Evolutionary conservation across 2,329 filamentous ascomycete genomes (phyloP), one percentile per base, ranked within the genome.

Genomic region (Paecilomyces dactylethromorphus): DNA sequence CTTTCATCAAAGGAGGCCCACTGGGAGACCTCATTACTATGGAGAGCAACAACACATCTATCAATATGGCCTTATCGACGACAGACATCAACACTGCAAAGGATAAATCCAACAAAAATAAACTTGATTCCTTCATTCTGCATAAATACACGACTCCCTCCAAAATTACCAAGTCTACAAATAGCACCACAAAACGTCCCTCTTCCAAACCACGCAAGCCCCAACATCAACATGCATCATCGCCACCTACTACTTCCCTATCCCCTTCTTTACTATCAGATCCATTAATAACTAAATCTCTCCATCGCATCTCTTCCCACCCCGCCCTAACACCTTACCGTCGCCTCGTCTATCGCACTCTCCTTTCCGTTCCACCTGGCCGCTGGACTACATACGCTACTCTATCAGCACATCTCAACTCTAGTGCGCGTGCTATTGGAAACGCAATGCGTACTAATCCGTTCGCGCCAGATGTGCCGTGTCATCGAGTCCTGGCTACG

Each of bases 391-490:
- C 91, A 0, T 95, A 96, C 75, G 87, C 84, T 2, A 80, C 87
- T 1, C 78, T 96, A 56, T 85, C 91, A 0, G 80, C 80, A 8
- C 82, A 88, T 59, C 81, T 93, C 15, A 73, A 78, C 11, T 91
- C 89, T 22, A 90, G 88, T 3, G 88, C 90, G 1, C 81, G 90
- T 50, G 90, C 90, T 0, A 84, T 94, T 4, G 90, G 90, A 15
- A 91, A 89, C 60, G 90, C 90, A 1, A 79, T 95, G 68, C 83
- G 88, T 18, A 79, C 76, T 35, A 96, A 96, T 70, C 91, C 91
- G 0, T 95, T 93, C 67, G 91, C 91, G 13, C 91, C 91, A 0
- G 82, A 84, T 33, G 88, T 93, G 3, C 91, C 91, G 1, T 95
- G 91, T 65, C 91, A 95, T 73, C 83, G 91, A 10, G 88, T 93